A percentile compares a stretch with the other conserved stretches of the same genome.
Conservation (phyloP, 495 filamentous ascomycete species). For the Pseudomonodictys pantanalensis region DNA sequence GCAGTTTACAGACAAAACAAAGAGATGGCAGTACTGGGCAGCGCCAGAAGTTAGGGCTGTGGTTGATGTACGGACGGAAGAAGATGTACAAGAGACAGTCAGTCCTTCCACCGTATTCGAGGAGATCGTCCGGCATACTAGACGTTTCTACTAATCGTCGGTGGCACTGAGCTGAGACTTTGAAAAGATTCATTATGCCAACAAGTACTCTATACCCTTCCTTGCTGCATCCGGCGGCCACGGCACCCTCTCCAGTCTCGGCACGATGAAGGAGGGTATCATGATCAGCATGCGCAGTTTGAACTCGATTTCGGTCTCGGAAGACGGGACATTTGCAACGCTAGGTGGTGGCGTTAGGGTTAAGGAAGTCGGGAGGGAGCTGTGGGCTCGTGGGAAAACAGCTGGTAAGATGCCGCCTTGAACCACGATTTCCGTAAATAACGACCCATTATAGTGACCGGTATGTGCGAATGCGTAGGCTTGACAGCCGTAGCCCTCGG, state of each 20-base stretch:
- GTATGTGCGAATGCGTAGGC: neutral
- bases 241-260: neutral
- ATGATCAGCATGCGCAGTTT: neutral
- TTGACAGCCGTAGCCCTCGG: neutral
- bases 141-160: neutral
- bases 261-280: neutral
- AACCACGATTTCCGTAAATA: neutral
- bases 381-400: neutral
- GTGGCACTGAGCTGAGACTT: neutral
- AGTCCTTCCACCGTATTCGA: neutral
- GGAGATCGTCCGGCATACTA: neutral
- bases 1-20: neutral
- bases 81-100: neutral
- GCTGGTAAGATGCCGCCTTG: neutral
- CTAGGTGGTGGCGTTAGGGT: neutral
- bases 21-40: neutral
- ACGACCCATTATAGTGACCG: neutral
- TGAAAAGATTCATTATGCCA: neutral
- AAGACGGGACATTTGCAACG: neutral
- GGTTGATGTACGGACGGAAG: neutral
- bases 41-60: neutral
- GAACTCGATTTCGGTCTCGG: neutral
- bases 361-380: neutral
- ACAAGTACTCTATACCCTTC: neutral
- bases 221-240: neutral